These are phyloP conservation scores for Mycena metata DNA, from an alignment of 768 basidiomycete species.

Conservation along the genomic window DNA sequence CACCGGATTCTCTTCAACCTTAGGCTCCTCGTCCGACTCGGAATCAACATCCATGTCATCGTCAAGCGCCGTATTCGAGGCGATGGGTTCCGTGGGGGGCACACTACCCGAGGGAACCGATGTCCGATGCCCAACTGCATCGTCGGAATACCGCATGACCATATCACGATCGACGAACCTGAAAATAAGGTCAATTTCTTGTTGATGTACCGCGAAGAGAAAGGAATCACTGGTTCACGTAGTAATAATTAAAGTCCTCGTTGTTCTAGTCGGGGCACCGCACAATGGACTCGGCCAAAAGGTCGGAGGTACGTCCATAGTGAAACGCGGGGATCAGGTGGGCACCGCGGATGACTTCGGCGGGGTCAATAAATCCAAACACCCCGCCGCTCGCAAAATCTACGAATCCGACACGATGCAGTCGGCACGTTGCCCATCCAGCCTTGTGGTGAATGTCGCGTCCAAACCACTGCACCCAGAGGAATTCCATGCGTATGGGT, in stretches of 20 bases:
- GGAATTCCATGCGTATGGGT: constrained; percentile 40
- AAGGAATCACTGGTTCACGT: constrained; percentile 52
- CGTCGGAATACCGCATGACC: constrained; percentile 49
- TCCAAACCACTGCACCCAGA: constrained; percentile 48
- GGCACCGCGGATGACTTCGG: constrained; percentile 46
- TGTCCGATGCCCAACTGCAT: constrained; percentile 47
- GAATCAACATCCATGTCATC: constrained; percentile 18
- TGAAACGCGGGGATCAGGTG: constrained; percentile 52
- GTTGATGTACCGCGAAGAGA: neutral
- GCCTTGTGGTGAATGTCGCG: constrained; percentile 1
- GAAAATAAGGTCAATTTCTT: neutral
- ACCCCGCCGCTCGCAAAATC: constrained; percentile 39
- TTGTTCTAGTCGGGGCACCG: constrained; percentile 21
- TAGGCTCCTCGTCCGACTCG: neutral
- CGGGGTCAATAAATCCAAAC: constrained; percentile 54
- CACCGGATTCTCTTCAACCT: too few species aligned
- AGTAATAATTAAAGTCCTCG: constrained; percentile 51
- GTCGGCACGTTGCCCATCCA: constrained; percentile 31
- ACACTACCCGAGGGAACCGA: too few species aligned
- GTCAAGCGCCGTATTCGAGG: neutral
- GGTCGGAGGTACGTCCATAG: constrained; percentile 39
- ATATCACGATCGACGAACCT: constrained; percentile 57
- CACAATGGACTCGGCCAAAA: constrained; percentile 38
- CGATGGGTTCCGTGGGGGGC: neutral
- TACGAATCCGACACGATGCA: constrained; percentile 44